Conservation (phyloP, 805 yeast species). For the Candida takata region DNA sequence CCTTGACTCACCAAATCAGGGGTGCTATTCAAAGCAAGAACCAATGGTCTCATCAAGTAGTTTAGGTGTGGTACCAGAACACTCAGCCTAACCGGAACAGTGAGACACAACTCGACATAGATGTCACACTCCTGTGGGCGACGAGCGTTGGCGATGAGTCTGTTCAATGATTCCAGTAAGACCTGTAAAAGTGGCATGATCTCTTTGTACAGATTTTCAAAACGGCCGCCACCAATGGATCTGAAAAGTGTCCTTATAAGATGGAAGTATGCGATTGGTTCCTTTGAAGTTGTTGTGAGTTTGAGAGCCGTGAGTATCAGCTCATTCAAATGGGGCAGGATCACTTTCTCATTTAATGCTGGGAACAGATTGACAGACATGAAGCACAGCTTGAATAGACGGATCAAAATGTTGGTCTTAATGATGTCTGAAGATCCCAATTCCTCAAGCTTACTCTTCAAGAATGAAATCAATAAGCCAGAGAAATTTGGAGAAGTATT, state of each 20-base stretch:
- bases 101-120: slow-evolving; percentile 88
- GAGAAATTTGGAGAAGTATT: slow-evolving; percentile 90
- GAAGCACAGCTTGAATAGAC: slow-evolving; percentile 86
- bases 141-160: slow-evolving; percentile 74
- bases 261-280: slow-evolving; percentile 85
- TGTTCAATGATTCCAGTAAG: slow-evolving; percentile 75
- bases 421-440: slow-evolving; percentile 76
- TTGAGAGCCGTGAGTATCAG: slow-evolving; percentile 75
- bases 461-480: slow-evolving; percentile 70
- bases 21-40: slow-evolving; percentile 80
- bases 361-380: slow-evolving; percentile 95
- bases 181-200: slow-evolving; percentile 88
- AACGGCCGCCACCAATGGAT: slow-evolving; percentile 94
- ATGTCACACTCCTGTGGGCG: slow-evolving; percentile 88
- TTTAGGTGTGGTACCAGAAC: slow-evolving; percentile 90
- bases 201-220: slow-evolving; percentile 87
- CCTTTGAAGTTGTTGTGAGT: slow-evolving; percentile 76
- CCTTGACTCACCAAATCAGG: slow-evolving; percentile 95
- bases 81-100: slow-evolving; percentile 92
- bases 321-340: slow-evolving; percentile 81
- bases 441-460: slow-evolving; percentile 64
- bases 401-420: slow-evolving; percentile 71
- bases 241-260: slow-evolving; percentile 84
- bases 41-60: slow-evolving; percentile 85
- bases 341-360: slow-evolving; percentile 74